Conservation (phyloP, 2,329 filamentous ascomycete species). For the Aspergillus sp. region DNA sequence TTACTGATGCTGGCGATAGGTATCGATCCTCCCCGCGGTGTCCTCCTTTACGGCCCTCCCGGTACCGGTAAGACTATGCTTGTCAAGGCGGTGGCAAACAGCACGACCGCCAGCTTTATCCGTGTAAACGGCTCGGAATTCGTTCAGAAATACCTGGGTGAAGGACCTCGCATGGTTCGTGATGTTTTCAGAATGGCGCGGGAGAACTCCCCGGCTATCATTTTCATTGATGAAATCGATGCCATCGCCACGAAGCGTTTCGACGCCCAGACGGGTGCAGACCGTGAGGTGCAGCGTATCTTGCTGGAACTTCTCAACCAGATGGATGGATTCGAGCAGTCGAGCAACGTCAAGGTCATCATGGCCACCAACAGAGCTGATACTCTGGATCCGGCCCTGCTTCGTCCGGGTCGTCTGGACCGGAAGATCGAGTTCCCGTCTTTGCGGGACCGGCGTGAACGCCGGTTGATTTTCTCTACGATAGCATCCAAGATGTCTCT, state of each 20-base stretch:
- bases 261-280: slow-evolving; percentile 95
- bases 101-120: slow-evolving; percentile 96
- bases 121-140: slow-evolving; percentile 98
- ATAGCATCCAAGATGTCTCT: slow-evolving; percentile 97
- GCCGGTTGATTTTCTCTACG: slow-evolving; percentile 95
- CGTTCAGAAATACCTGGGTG: slow-evolving; percentile 97
- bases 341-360: slow-evolving; percentile 98
- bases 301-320: slow-evolving; percentile 96
- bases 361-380: slow-evolving; percentile 99
- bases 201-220: slow-evolving; percentile 96
- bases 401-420: slow-evolving; percentile 92
- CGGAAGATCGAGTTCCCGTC: slow-evolving; percentile 99
- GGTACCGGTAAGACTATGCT: slow-evolving; percentile 97
- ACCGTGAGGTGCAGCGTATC: slow-evolving; percentile 98
- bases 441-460: slow-evolving; percentile 87
- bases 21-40: slow-evolving; percentile 95
- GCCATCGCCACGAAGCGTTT: slow-evolving; percentile 99
- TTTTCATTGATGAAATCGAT: slow-evolving; percentile 99
- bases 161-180: slow-evolving; percentile 97
- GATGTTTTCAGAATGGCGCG: slow-evolving; percentile 99
- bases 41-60: slow-evolving; percentile 91
- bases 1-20: slow-evolving; percentile 33
- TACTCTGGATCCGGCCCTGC: slow-evolving; percentile 89
- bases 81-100: slow-evolving; percentile 98
- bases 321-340: slow-evolving; percentile 99